phyloP scores from a whole-genome alignment of 352 stramenopile species.

The Globisporangium parvum region DNA sequence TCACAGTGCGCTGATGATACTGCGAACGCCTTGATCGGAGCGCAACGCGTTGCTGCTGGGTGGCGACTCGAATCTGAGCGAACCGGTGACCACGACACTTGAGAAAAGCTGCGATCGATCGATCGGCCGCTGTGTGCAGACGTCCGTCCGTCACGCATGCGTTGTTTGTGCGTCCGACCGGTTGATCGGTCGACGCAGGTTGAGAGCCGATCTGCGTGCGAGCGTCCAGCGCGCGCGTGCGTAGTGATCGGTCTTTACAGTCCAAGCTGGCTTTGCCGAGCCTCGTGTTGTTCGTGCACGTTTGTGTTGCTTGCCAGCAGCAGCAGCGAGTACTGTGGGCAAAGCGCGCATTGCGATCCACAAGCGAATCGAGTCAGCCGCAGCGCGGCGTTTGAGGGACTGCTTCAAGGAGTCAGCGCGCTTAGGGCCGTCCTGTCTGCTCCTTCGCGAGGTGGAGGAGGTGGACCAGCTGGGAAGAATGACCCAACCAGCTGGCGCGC shows the following conservation, averaged over 20 bases:
- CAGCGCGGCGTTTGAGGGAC: neutral
- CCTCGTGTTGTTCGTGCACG: too few species aligned
- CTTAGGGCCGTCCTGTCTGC: slow-evolving; percentile 2
- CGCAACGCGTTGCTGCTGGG: neutral
- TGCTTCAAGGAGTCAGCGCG: slow-evolving; percentile 16
- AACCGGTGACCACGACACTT: neutral
- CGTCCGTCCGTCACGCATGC: too few species aligned
- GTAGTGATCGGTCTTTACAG: too few species aligned
- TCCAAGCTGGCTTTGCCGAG: too few species aligned
- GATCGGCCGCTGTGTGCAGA: neutral
- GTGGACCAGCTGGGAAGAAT: slow-evolving; percentile 19
- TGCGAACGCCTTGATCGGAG: neutral
- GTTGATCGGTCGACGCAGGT: too few species aligned
- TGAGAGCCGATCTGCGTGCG: too few species aligned
- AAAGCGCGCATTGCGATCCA: neutral
- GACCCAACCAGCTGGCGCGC: slow-evolving; percentile 14
- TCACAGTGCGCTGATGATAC: neutral
- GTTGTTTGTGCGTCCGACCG: too few species aligned
- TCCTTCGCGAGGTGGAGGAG: slow-evolving; percentile 6
- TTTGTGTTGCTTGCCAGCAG: too few species aligned
- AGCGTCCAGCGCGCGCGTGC: too few species aligned
- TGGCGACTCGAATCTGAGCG: neutral
- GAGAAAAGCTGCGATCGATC: neutral
- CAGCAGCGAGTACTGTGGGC: neutral
- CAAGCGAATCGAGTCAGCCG: neutral